These are phyloP conservation scores for Mycena floridula DNA, from an alignment of 768 basidiomycete species.

Conservation along the genomic window DNA sequence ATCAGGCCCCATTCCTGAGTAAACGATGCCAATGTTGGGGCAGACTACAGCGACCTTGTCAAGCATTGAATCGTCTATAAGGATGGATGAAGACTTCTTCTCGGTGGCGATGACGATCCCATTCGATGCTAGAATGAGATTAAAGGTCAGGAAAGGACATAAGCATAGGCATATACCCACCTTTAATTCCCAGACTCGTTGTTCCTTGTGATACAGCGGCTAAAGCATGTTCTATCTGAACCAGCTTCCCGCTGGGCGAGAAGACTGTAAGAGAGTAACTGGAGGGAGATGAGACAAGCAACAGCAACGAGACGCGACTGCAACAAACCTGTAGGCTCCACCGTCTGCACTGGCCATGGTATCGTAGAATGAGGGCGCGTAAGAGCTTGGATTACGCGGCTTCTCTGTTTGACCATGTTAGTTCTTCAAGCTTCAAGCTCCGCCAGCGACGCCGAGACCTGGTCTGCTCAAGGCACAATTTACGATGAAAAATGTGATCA, in stretches of 20 bases:
- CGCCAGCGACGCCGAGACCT: neutral
- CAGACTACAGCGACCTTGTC: slow-evolving; percentile 97
- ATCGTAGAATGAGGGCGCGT: slow-evolving; percentile 16
- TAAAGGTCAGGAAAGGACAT: slow-evolving; percentile 4
- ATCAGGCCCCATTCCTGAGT: slow-evolving; percentile 99
- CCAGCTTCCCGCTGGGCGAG: slow-evolving; percentile 97
- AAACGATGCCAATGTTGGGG: slow-evolving; percentile 98
- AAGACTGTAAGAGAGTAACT: slow-evolving; percentile 99
- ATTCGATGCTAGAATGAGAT: slow-evolving; percentile 72
- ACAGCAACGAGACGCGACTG: slow-evolving; percentile 4
- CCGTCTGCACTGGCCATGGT: slow-evolving; percentile 78
- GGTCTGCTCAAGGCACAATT: neutral
- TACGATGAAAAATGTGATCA: neutral
- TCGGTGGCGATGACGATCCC: slow-evolving; percentile 99
- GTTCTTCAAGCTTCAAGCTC: neutral
- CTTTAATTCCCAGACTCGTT: slow-evolving; percentile 97
- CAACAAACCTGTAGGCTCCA: slow-evolving; percentile 75
- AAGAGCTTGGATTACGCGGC: slow-evolving; percentile 10
- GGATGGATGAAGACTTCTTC: slow-evolving; percentile 97
- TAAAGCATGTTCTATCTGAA: slow-evolving; percentile 99
- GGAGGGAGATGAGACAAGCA: slow-evolving; percentile 7
- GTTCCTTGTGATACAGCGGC: slow-evolving; percentile 94
- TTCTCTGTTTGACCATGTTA: neutral
- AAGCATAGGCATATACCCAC: slow-evolving; percentile 34
- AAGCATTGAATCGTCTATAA: slow-evolving; percentile 96